Base-by-base conservation (phyloP, 345 rosid genomes). In the Geranium rotundifolium region DNA sequence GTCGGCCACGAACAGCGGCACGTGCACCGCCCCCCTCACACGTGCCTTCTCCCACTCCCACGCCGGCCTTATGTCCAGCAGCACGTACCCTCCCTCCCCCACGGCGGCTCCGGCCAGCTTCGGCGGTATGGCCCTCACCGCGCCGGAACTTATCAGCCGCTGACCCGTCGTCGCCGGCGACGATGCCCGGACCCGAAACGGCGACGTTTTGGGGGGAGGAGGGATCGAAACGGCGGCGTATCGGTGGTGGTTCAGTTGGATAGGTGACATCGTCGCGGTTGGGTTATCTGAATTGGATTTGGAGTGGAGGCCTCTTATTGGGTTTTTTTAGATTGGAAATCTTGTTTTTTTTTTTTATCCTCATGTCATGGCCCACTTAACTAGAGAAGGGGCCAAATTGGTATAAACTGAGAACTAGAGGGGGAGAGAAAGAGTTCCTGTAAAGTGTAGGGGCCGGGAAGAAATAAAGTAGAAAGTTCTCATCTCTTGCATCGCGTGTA, bases 21-120 rank as follows among this genome's bases (percentile, higher is more conserved):
- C 96, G 61, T 85, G 89, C 60, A 88, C 55, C 1, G 98, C 83
- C 39, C 89, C 90, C 52, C 69, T 73, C 61, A 91, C 98, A 4
- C 80, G 72, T 13, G 98, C 90, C 76, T 85, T 91, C 54, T 75
- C 85, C 65, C 86, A 73, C 74, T 89, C 96, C 98, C 98, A 91
- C 5, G 6, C 72, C 0, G 98, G 96, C 64, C 98, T 78, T 54
- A 91, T 74, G 75, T 91, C 98, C 54, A 88, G 69, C 17, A 91
- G 75, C 58, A 62, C 19, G 66, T 72, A 89, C 10, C 87, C 91
- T 8, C 80, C 88, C 37, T 82, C 66, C 52, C 78, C 55, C 64
- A 85, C 27, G 59, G 84, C 74, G 30, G 65, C 64, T 15, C 76
- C 80, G 3, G 90, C 98, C 10, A 85, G 93, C 58, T 65, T 78